Base-by-base conservation (phyloP, 1,139 yeast genomes). In the Yamadazyma epiphylla region DNA sequence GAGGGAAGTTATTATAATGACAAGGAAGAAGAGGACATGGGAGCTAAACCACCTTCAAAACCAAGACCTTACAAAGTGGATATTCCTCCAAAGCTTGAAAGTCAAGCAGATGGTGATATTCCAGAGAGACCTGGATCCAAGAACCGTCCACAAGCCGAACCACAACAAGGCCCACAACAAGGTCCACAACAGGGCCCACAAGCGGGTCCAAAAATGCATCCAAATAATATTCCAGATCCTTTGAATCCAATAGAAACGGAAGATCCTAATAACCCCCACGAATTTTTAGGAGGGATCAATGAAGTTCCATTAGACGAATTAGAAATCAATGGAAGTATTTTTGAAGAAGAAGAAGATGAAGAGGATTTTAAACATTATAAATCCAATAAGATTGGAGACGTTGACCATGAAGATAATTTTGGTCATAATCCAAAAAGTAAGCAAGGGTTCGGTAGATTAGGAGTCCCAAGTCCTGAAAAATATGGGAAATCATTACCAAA, bases 361-460 rank as follows among this genome's bases (percentile, higher is more conserved):
- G 45, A 41, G 12, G 31, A 27, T 17, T 33, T 40, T 15, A 33
- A 32, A n/a, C 27, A 37, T 4, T 19, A 23, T 27, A 29, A 34
- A 24, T 11, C 13, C n/a, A 33, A 36, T 19, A 40, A 41, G 26
- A 38, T 38, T 13, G 47, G 42, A 4, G 29, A 35, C 9, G 32
- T 37, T 12, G 43, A 42, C 13, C 42, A 36, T 27, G 46, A 42
- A 27, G 43, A 38, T 25, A 13, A 24, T 7, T 28, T 37, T 24
- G 38, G 32, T 7, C 27, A 31, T 16, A 34, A 30, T 22, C 39
- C 39, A 10, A 34, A 36, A 25, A 80, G 80, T 27, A 54, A 68
- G 29, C 68, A 72, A 38, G 83, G 84, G 0, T 80, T 78, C 50
- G 75, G 69, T 28, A 54, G 54, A 17, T 53, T 82, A 3, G 59